Conservation (phyloP, 495 filamentous ascomycete genomes). For the Eremomyces bilateralis region DNA sequence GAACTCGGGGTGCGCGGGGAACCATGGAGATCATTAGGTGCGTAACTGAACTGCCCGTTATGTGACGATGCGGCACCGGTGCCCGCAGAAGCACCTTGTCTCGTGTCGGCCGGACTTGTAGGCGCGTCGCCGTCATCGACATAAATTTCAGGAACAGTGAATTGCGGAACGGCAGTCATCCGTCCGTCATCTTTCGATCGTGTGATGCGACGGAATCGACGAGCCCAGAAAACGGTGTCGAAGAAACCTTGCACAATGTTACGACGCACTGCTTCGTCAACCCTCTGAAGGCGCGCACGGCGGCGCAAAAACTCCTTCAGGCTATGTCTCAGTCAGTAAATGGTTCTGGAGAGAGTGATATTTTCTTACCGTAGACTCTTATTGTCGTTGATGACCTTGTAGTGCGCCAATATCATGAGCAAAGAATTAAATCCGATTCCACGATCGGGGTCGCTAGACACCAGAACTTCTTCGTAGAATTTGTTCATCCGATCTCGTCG, state of each 20-base stretch:
- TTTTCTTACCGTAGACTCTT: slow-evolving; percentile 75
- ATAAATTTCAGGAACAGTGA: slow-evolving; percentile 76
- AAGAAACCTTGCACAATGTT: slow-evolving; percentile 88
- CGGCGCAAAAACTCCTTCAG: slow-evolving; percentile 91
- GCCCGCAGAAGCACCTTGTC: too few species aligned
- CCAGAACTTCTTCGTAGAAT: slow-evolving; percentile 92
- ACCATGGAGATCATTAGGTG: neutral
- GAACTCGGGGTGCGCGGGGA: slow-evolving; percentile 6
- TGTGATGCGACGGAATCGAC: slow-evolving; percentile 51
- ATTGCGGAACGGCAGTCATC: slow-evolving; percentile 55
- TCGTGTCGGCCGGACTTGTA: neutral
- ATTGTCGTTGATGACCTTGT: slow-evolving; percentile 96
- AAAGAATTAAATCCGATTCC: slow-evolving; percentile 85
- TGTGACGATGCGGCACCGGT: too few species aligned
- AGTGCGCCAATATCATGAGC: slow-evolving; percentile 94
- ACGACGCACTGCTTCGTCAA: slow-evolving; percentile 85
- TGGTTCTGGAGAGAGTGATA: neutral
- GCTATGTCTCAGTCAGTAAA: slow-evolving; percentile 20
- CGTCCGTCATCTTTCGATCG: slow-evolving; percentile 46
- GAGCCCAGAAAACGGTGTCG: slow-evolving; percentile 78
- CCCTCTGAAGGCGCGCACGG: slow-evolving; percentile 70
- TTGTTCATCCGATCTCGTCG: slow-evolving; percentile 61
- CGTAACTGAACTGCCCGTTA: too few species aligned
- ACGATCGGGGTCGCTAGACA: slow-evolving; percentile 66
- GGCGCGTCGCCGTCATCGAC: slow-evolving; percentile 42